Evolutionary conservation across 176 grass and related monocot species (phyloP), one percentile per base, ranked within the genome.

Genomic region (Phragmites australis): DNA sequence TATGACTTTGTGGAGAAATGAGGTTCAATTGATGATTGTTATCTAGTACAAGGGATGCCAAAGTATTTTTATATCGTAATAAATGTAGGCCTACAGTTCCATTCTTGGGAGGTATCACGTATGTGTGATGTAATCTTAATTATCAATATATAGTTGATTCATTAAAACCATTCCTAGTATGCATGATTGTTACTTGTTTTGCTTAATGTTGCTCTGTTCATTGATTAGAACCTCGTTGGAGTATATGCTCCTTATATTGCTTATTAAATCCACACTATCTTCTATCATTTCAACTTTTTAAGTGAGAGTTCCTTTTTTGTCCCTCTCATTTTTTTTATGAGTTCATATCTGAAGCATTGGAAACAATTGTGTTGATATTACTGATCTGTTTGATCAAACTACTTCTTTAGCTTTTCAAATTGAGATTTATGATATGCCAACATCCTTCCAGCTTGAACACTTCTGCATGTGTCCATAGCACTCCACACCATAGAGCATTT

Each of bases 1-100:
- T 81, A 69, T 59, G 27, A 12, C 30, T 75, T 48, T 70, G 8
- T 60, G 61, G 73, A 63, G 14, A 84, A 51, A 23, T 19, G 6
- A 14, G 31, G 19, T 18, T 62, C 66, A 43, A 31, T 65, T 80
- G 19, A 46, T 81, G 18, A 50, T 68, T 83, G 1, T 1, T 75
- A 51, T 80, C 16, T 61, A 16, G 3, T 25, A 8, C 31, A 50
- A 17, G 40, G 37, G 15, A 29, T 57, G 8, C 37, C 50, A 9
- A 62, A 59, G 34, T 43, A 45, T 12, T 29, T 51, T 65, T 27
- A 22, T 55, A 52, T 19, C n/a, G 4, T 23, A 23, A 59, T 19
- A 23, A 79, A 26, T 8, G 7, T 65, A 58, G 73, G 42, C 21
- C 37, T 40, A 56, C 10, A 66, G 26, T 41, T 66, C 8, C 6